These are phyloP conservation scores for Pestalotiopsis sp. DNA, from an alignment of 2,329 filamentous ascomycete species.

Conservation along the genomic window DNA sequence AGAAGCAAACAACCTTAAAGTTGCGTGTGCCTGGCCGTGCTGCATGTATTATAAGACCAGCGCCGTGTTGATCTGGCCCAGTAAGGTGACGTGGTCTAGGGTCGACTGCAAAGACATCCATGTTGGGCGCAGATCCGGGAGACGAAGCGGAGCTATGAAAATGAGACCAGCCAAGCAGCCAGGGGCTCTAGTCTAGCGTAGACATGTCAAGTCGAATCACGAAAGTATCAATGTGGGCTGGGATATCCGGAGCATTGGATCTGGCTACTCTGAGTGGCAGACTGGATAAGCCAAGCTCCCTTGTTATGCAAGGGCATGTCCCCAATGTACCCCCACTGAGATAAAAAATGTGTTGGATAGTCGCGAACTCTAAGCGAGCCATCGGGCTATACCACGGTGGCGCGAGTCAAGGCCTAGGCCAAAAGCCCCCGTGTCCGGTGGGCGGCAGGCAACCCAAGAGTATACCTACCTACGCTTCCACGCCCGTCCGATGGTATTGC, in stretches of 20 bases:
- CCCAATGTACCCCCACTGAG: not conserved
- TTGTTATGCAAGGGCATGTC: not conserved
- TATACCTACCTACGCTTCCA: not conserved
- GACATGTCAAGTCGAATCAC: not conserved
- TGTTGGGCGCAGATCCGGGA: conserved; percentile 6
- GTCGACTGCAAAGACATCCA: too few species aligned
- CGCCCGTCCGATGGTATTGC: not conserved
- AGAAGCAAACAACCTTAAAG: not conserved
- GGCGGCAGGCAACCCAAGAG: not conserved
- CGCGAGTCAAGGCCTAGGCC: not conserved
- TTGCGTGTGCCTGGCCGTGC: not conserved
- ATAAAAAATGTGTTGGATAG: conserved; percentile 2
- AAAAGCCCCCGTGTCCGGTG: not conserved
- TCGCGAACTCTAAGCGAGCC: not conserved
- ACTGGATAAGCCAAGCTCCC: not conserved
- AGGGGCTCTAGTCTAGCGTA: not conserved
- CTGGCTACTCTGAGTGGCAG: not conserved
- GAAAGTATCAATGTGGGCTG: not conserved
- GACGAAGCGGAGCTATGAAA: not conserved
- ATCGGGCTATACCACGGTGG: not conserved
- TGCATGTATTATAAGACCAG: not conserved
- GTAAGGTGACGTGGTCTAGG: conserved; percentile 2
- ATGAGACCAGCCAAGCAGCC: not conserved
- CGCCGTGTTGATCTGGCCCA: not conserved
- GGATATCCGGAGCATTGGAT: not conserved